These are phyloP conservation scores for Mycena metata DNA, from an alignment of 768 basidiomycete genomes.

Conservation along the genomic window DNA sequence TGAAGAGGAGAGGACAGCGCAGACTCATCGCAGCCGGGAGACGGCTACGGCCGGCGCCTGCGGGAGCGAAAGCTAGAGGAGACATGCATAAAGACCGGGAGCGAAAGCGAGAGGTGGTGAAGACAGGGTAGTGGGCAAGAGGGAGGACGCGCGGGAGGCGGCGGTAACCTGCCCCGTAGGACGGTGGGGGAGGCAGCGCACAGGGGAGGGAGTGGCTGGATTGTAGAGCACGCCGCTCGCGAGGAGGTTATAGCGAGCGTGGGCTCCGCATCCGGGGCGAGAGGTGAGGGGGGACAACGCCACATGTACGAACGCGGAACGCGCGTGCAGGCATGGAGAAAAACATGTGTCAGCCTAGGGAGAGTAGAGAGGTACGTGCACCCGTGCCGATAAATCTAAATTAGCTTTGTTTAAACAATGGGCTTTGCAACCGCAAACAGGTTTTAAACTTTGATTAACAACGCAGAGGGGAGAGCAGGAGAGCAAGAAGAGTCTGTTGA, in stretches of 20 bases:
- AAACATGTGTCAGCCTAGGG: slow-evolving; percentile 1
- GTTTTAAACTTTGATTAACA: too few relatives aligned
- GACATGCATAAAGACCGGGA: slow-evolving; percentile 1
- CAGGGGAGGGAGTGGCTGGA: slow-evolving; percentile 3
- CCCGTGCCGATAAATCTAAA: too few relatives aligned
- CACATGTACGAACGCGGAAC: neutral
- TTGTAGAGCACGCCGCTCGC: slow-evolving; percentile 6
- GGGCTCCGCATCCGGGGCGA: neutral
- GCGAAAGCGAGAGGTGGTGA: slow-evolving; percentile 3
- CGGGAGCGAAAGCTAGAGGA: slow-evolving; percentile 4
- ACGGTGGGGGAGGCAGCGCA: slow-evolving; percentile 4
- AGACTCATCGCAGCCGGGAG: slow-evolving; percentile 5
- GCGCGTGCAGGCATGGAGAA: neutral
- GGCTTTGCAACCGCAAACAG: too few relatives aligned
- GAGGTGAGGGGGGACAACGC: neutral
- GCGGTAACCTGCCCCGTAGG: too few relatives aligned
- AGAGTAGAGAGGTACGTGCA: neutral
- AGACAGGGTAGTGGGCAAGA: neutral
- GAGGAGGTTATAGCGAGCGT: neutral
- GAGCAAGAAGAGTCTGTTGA: too few relatives aligned
- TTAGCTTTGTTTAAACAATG: too few relatives aligned
- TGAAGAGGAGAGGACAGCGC: slow-evolving; percentile 3
- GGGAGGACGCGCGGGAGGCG: neutral
- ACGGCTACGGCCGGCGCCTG: neutral
- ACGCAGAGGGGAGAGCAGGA: too few relatives aligned